Evolutionary conservation across 2,329 filamentous ascomycete species (phyloP).

Genomic region (Nigrospora sphaerica): DNA sequence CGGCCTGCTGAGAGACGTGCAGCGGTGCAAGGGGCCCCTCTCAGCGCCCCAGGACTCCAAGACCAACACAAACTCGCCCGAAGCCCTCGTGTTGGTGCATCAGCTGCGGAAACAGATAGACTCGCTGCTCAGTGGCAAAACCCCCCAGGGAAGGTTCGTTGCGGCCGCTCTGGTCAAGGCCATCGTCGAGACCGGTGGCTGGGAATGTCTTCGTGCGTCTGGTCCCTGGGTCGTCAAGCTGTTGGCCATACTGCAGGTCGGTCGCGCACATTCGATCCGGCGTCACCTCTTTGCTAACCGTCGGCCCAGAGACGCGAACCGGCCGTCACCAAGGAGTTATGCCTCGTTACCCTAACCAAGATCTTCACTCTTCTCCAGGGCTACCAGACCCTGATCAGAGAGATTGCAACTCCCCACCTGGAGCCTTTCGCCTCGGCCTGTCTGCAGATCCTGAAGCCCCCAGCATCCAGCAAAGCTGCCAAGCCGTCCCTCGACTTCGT

Average conservation of each 20-base stretch:
- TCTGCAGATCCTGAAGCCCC: constrained; percentile 54
- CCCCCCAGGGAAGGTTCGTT: constrained; percentile 65
- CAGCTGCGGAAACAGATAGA: constrained; percentile 75
- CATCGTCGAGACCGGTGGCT: constrained; percentile 73
- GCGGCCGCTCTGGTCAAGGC: constrained; percentile 76
- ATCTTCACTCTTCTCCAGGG: constrained; percentile 79
- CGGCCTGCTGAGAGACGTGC: constrained; percentile 55
- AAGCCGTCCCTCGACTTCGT: constrained; percentile 43
- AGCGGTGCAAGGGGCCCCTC: constrained; percentile 52
- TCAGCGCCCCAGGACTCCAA: constrained; percentile 55
- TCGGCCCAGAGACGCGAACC: constrained; percentile 65
- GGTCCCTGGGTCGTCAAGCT: constrained; percentile 74
- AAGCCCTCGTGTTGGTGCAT: constrained; percentile 65
- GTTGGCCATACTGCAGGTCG: constrained; percentile 64
- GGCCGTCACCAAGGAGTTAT: constrained; percentile 65
- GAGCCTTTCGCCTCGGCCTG: constrained; percentile 68
- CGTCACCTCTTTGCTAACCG: not conserved
- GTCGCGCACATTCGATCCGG: constrained; percentile 5
- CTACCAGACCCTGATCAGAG: constrained; percentile 75
- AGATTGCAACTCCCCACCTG: constrained; percentile 79
- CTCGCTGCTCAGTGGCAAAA: constrained; percentile 71
- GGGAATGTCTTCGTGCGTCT: constrained; percentile 68
- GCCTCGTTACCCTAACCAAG: constrained; percentile 68
- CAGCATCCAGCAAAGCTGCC: constrained; percentile 27
- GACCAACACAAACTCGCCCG: constrained; percentile 53